Conservation (phyloP, 352 stramenopile genomes). For the Elongisporangium anandrum region DNA sequence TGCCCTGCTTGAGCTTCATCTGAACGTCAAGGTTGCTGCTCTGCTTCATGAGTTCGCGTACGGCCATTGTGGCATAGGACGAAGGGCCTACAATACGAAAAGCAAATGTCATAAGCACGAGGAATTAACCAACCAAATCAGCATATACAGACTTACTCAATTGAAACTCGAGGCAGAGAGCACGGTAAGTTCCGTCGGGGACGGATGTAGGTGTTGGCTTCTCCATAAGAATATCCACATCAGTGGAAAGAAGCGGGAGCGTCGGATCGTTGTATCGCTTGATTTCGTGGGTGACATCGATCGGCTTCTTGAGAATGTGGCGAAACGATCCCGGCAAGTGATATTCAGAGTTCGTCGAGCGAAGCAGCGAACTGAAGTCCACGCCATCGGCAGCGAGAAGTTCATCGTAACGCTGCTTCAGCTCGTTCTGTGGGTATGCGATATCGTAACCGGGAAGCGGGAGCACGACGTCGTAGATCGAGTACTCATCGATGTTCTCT, state of each 20-base stretch:
- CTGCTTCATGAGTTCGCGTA: slow-evolving; percentile 95
- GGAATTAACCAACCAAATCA: background rate
- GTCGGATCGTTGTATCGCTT: slow-evolving; percentile 92
- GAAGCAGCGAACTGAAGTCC: slow-evolving; percentile 60
- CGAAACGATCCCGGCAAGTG: slow-evolving; percentile 92
- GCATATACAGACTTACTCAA: slow-evolving; percentile 30
- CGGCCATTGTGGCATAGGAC: slow-evolving; percentile 94
- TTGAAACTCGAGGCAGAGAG: slow-evolving; percentile 81
- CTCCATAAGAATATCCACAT: slow-evolving; percentile 77
- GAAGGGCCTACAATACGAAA: slow-evolving; percentile 63
- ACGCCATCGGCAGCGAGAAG: slow-evolving; percentile 56
- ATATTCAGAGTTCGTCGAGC: slow-evolving; percentile 86
- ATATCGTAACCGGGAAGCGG: slow-evolving; percentile 93
- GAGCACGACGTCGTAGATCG: slow-evolving; percentile 95
- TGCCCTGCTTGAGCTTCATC: slow-evolving; percentile 45
- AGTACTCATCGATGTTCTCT: slow-evolving; percentile 89
- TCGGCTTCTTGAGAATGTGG: slow-evolving; percentile 88
- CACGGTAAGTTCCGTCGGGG: slow-evolving; percentile 48
- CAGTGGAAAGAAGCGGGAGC: slow-evolving; percentile 91
- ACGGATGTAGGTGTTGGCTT: slow-evolving; percentile 42
- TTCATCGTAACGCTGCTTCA: slow-evolving; percentile 66
- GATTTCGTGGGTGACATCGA: slow-evolving; percentile 88
- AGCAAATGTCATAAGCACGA: background rate
- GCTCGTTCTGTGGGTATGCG: slow-evolving; percentile 78
- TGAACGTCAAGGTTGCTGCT: slow-evolving; percentile 80